Evolutionary conservation across 805 yeast species (phyloP), one percentile per base, ranked within the genome.

Genomic region (Saccharomyces kudriavzevii): DNA sequence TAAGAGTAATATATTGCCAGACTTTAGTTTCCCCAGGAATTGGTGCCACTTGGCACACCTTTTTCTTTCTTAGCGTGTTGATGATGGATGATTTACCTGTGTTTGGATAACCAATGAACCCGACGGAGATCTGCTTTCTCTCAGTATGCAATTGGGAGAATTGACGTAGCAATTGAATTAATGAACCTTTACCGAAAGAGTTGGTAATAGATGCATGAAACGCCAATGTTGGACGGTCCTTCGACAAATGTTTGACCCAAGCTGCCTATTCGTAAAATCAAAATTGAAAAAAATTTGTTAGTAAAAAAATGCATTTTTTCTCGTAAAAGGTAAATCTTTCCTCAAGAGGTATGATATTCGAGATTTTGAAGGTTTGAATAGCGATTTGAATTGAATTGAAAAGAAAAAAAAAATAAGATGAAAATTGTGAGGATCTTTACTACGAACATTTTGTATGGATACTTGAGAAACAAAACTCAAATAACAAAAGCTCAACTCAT

Each of bases 1-100:
- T 92, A 63, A 92, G 77, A 3, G 99, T 91, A 64, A 92, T 91
- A 75, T 92, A 92, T 76, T 92, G 99, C 99, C 99, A 92, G 47
- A 92, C 97, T 72, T 92, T 92, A 35, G 99, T 92, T 70, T 92
- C 99, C 70, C 99, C 99, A 29, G 99, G 99, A 64, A 92, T 90
- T 49, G 99, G 99, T 1, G 99, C 99, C 49, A 92, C 98, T 47
- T 80, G 84, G 75, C 98, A 94, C 48, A 92, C 99, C 74, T 92
- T 94, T 80, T 94, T 94, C 70, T 85, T 84, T 68, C 97, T 83
- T 62, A 92, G 76, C 1, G 98, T 91, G 74, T 92, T 92, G 66
- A 92, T 92, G 60, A 92, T 89, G 45, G 96, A 88, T 1, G 98
- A 92, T 69, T 92, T 92, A 60, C 99, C 99, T n/a, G 97, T 87